phyloP scores from a whole-genome alignment of 208 protist genomes.

The Phytomonas francai region DNA sequence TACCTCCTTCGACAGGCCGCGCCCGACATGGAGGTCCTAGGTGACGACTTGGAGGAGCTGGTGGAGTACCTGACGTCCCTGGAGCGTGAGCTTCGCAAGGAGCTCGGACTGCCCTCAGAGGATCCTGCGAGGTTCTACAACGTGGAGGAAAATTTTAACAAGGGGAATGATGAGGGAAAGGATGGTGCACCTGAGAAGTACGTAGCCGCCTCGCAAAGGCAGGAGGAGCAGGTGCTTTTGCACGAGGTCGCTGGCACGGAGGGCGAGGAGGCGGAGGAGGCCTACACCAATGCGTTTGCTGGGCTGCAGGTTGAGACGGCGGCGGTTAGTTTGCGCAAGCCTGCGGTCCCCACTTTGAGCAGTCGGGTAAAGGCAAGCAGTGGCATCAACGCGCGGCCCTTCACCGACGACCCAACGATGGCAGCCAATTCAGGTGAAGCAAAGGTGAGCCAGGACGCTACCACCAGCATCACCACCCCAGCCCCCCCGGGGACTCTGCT shows the following conservation, averaged over 20 bases:
- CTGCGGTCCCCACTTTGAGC: slow-evolving; percentile 17
- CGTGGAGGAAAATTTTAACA: slow-evolving; percentile 11
- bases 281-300: slow-evolving; percentile 15
- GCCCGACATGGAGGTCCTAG: slow-evolving; percentile 75
- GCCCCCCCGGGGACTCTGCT: slow-evolving; percentile 23
- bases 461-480: neutral
- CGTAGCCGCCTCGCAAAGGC: neutral
- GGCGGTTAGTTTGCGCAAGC: slow-evolving; percentile 34
- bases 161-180: slow-evolving; percentile 10
- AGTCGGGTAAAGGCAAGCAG: slow-evolving; percentile 11
- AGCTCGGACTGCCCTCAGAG: slow-evolving; percentile 31
- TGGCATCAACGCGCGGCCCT: neutral
- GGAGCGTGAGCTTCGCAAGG: slow-evolving; percentile 55
- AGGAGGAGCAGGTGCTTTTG: slow-evolving; percentile 10
- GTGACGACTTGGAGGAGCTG: slow-evolving; percentile 80
- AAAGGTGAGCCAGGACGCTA: neutral
- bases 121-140: slow-evolving; percentile 9
- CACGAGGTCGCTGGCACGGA: slow-evolving; percentile 22
- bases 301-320: slow-evolving; percentile 77
- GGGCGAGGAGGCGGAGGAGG: slow-evolving; percentile 31
- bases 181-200: slow-evolving; percentile 8
- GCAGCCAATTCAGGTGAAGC: neutral
- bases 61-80: slow-evolving; percentile 54
- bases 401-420: neutral
- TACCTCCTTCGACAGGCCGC: slow-evolving; percentile 64